These are phyloP conservation scores for Thraustochytrium sp. DNA, from an alignment of 352 stramenopile species.

Conservation along the genomic window DNA sequence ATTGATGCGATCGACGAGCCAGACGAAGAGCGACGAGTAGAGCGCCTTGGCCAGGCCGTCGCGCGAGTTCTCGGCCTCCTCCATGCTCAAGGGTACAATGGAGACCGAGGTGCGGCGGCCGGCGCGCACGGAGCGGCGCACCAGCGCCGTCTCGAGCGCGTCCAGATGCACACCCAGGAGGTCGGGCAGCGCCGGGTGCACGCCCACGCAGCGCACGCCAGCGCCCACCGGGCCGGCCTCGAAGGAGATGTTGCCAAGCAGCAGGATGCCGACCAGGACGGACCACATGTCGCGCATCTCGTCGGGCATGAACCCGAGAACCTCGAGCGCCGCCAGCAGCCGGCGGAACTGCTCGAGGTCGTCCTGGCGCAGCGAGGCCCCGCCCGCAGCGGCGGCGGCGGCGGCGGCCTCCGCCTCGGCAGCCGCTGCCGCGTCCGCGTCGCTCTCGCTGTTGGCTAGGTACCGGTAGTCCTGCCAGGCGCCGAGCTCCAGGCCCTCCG, in stretches of 20 bases:
- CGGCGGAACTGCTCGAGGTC: slow-evolving; percentile 25
- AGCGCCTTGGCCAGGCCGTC: slow-evolving; percentile 83
- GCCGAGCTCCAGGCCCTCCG: neutral
- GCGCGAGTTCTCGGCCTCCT: slow-evolving; percentile 51
- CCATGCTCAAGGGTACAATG: neutral
- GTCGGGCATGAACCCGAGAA: neutral
- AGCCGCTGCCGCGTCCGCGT: no score
- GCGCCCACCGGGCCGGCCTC: neutral
- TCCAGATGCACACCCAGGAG: slow-evolving; percentile 27
- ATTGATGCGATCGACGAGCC: slow-evolving; percentile 70
- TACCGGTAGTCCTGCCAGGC: neutral
- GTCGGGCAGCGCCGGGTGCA: neutral
- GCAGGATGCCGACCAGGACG: slow-evolving; percentile 20
- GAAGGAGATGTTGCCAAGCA: slow-evolving; percentile 41
- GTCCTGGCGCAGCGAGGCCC: neutral
- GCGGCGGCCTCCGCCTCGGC: neutral
- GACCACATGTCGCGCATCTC: slow-evolving; percentile 19
- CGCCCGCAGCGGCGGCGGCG: neutral
- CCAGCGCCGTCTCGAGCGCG: neutral
- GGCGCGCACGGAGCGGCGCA: slow-evolving; percentile 4
- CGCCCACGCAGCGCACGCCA: neutral
- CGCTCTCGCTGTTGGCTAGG: neutral
- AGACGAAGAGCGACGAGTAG: slow-evolving; percentile 90
- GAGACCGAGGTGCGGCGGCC: neutral
- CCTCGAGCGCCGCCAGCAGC: neutral